Evolutionary conservation across 768 basidiomycete genomes (phyloP).

Genomic region (Fomitopsis pulvina): DNA sequence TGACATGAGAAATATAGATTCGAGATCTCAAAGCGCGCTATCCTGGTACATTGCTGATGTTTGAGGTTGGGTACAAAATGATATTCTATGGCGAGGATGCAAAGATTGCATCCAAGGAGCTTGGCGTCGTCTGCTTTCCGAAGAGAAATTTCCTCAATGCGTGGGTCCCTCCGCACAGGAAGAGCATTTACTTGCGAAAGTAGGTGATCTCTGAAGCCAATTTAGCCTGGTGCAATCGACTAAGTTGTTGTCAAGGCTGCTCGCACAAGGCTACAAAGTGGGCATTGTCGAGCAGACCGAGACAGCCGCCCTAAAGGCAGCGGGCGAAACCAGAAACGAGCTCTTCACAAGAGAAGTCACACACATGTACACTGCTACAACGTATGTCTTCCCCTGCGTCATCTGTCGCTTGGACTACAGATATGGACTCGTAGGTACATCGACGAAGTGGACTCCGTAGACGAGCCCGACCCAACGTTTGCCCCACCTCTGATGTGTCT

Average conservation of each 20-base stretch:
- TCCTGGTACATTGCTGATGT: conserved; percentile 62
- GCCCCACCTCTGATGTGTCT: conserved; percentile 74
- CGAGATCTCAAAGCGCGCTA: conserved; percentile 54
- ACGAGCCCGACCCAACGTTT: conserved; percentile 47
- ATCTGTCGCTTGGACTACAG: not conserved
- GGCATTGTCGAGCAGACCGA: conserved; percentile 80
- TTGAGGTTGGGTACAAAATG: conserved; percentile 83
- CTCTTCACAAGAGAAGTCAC: conserved; percentile 72
- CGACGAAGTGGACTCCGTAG: conserved; percentile 63
- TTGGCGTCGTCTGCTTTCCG: conserved; percentile 70
- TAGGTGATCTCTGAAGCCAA: conserved; percentile 23
- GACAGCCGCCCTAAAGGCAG: conserved; percentile 87
- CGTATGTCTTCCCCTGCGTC: conserved; percentile 42
- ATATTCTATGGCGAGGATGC: conserved; percentile 84
- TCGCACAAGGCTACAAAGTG: conserved; percentile 76
- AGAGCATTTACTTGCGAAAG: conserved; percentile 74
- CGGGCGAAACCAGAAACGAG: conserved; percentile 62
- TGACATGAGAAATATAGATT: conserved; percentile 6
- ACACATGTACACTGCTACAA: conserved; percentile 79
- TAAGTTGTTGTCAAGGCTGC: conserved; percentile 38
- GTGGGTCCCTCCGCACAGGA: conserved; percentile 63
- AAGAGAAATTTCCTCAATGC: conserved; percentile 73
- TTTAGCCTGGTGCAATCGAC: not conserved
- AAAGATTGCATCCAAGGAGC: conserved; percentile 67
- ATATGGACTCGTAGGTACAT: conserved; percentile 53